Percentiles rank a stretch among this genome's conserved stretches.
Evolutionary conservation across 805 yeast species (phyloP).

Genomic region (Candida loeiensis): DNA sequence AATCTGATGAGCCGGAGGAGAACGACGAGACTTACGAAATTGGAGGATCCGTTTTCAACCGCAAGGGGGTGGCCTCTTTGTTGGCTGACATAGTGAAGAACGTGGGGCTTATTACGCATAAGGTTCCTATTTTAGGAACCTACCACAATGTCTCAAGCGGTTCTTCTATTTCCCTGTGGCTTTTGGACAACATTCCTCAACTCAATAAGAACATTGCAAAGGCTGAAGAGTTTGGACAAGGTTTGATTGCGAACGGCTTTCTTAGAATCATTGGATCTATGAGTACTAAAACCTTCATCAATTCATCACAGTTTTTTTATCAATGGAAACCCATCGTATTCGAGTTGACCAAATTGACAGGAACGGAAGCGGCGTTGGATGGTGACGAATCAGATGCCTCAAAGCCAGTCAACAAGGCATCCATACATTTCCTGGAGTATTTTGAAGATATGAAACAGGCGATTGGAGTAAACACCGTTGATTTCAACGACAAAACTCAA

Average conservation of each 20-base stretch:
- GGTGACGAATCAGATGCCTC: constrained; percentile 11
- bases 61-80: constrained; percentile 31
- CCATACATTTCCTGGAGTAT: constrained; percentile 19
- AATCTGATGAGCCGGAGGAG: constrained; percentile 11
- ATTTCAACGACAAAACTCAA: constrained; percentile 48
- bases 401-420: constrained; percentile 3
- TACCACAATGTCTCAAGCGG: constrained; percentile 64
- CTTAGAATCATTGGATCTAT: constrained; percentile 64
- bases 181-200: constrained; percentile 43
- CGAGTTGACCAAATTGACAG: constrained; percentile 36
- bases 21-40: constrained; percentile 27
- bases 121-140: constrained; percentile 67
- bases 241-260: constrained; percentile 57
- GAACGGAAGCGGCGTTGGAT: constrained; percentile 9
- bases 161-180: constrained; percentile 56
- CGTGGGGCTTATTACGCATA: constrained; percentile 52
- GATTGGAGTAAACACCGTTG: constrained; percentile 40
- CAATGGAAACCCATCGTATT: constrained; percentile 79
- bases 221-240: constrained; percentile 76
- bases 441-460: constrained; percentile 45
- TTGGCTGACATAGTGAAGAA: constrained; percentile 34
- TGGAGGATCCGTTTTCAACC: constrained; percentile 29
- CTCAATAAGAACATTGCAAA: constrained; percentile 47
- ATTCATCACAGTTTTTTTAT: constrained; percentile 67
- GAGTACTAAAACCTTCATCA: constrained; percentile 52